Conservation (phyloP, 306 rosid species). For the Coriaria nepalensis region DNA sequence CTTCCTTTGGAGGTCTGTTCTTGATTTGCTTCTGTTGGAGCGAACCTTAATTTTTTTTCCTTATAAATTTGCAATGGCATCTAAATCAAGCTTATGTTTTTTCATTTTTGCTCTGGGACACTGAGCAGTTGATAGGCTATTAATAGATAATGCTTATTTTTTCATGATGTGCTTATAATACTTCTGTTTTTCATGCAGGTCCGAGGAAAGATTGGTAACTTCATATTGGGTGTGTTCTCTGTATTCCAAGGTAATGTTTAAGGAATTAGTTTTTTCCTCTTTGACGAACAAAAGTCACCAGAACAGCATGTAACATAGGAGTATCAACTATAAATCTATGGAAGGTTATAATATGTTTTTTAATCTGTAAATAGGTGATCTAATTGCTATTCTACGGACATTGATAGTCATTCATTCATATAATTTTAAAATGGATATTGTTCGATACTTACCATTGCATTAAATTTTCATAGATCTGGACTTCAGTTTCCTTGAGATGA, state of each 20-base stretch:
- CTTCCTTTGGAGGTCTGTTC: constrained; percentile 69
- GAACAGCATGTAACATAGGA: no score
- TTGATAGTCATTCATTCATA: neutral
- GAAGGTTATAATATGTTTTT: no score
- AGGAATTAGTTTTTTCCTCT: neutral
- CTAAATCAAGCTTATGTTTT: no score
- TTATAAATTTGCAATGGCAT: neutral
- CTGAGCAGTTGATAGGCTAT: no score
- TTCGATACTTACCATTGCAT: neutral
- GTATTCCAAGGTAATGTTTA: constrained; percentile 64
- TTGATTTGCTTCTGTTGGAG: neutral
- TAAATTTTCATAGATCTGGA: constrained; percentile 48
- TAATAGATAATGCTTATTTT: neutral
- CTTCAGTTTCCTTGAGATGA: constrained; percentile 78
- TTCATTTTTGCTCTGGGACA: no score
- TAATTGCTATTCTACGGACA: neutral
- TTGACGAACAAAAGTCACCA: neutral
- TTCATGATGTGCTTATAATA: constrained; percentile 15
- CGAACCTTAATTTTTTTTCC: neutral
- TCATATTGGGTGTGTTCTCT: constrained; percentile 49
- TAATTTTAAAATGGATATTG: neutral
- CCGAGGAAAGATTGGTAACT: constrained; percentile 56
- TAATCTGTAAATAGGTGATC: neutral
- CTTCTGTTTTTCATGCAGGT: constrained; percentile 25
- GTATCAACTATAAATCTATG: neutral